A percentile compares a stretch with the other conserved stretches of the same genome.
Evolutionary conservation across 805 yeast species (phyloP).

Genomic region (Henningerozyma blattae): DNA sequence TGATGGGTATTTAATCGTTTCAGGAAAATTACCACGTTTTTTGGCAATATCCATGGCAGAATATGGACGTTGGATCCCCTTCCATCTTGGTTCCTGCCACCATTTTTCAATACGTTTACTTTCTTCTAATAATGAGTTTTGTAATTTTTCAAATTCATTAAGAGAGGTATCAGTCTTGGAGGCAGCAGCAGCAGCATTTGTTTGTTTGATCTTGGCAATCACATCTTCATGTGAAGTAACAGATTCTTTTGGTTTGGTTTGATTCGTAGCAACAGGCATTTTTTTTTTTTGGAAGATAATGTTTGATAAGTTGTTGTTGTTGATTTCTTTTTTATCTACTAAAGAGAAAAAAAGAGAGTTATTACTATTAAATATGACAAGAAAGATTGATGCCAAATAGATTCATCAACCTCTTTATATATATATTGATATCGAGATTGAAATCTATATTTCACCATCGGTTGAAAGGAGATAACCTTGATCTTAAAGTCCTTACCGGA

Average conservation of each 20-base stretch:
- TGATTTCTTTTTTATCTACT: too few relatives aligned
- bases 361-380: too few relatives aligned
- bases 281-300: conserved; percentile 1
- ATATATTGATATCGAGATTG: too few relatives aligned
- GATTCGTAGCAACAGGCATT: conserved; percentile 2
- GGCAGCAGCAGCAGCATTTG: conserved; percentile 1
- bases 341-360: too few relatives aligned
- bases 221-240: too few relatives aligned
- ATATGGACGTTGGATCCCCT: conserved; percentile 75
- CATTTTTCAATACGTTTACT: conserved; percentile 66
- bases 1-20: conserved; percentile 62
- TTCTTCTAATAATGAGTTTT: conserved; percentile 28
- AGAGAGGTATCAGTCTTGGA: background rate
- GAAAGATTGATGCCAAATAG: too few relatives aligned
- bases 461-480: too few relatives aligned
- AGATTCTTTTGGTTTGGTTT: background rate
- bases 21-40: conserved; percentile 70
- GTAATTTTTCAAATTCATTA: conserved; percentile 7
- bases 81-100: conserved; percentile 95
- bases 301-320: too few relatives aligned
- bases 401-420: too few relatives aligned
- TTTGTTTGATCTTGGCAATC: background rate
- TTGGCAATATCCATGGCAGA: conserved; percentile 78
- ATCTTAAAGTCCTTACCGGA: too few relatives aligned
- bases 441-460: too few relatives aligned